A percentile compares a stretch with the other conserved stretches of the same genome.
Conservation (phyloP, 768 basidiomycete genomes). For the Tulasnella sp. region DNA sequence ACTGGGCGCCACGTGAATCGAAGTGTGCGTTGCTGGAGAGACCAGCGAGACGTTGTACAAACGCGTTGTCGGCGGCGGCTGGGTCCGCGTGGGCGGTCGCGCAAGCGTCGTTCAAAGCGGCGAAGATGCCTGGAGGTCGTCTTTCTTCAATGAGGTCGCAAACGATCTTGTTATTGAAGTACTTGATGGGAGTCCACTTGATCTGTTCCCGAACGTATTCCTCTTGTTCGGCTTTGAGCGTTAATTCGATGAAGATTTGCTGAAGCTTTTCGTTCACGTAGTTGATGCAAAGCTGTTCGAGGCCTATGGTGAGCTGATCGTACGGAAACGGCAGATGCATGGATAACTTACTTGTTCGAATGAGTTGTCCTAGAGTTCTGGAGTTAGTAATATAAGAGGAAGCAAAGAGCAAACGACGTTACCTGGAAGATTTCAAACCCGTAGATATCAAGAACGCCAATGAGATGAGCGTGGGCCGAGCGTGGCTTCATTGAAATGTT, state of each 20-base stretch:
- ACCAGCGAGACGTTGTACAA: slow-evolving; percentile 77
- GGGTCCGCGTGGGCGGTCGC: slow-evolving; percentile 98
- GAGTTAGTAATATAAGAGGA: not conserved
- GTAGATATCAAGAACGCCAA: slow-evolving; percentile 97
- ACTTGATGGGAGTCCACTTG: slow-evolving; percentile 99
- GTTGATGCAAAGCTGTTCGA: slow-evolving; percentile 98
- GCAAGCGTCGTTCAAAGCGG: slow-evolving; percentile 96
- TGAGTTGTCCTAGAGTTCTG: slow-evolving; percentile 61
- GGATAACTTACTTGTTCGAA: slow-evolving; percentile 23
- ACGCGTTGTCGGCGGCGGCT: slow-evolving; percentile 89
- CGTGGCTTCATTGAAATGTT: slow-evolving; percentile 95
- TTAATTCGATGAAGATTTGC: slow-evolving; percentile 98
- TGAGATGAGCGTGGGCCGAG: slow-evolving; percentile 57
- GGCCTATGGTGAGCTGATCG: slow-evolving; percentile 11
- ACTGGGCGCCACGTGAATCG: slow-evolving; percentile 87
- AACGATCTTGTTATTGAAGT: slow-evolving; percentile 96
- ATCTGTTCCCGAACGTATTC: slow-evolving; percentile 98
- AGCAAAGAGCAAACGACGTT: slow-evolving; percentile 11
- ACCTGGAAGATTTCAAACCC: slow-evolving; percentile 98
- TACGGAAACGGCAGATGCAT: not conserved
- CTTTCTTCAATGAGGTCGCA: slow-evolving; percentile 97
- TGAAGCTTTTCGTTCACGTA: slow-evolving; percentile 99
- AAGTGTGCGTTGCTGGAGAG: slow-evolving; percentile 86
- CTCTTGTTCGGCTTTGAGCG: slow-evolving; percentile 97
- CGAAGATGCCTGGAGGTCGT: slow-evolving; percentile 93